Evolutionary conservation across 176 grass and related monocot genomes (phyloP).

Genomic region (Chrysopogon serrulatus): DNA sequence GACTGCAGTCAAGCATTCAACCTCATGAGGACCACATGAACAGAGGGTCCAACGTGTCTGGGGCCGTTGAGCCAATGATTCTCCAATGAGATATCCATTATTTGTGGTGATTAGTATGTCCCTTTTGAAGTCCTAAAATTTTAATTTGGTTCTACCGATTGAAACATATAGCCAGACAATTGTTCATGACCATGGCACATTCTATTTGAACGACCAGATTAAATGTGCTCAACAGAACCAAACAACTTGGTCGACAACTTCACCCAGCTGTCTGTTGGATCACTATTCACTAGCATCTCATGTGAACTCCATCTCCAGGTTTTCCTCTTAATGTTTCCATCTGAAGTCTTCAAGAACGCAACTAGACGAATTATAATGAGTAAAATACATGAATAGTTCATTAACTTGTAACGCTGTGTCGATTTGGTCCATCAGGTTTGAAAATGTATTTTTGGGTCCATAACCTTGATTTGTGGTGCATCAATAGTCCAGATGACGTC

Average conservation of each 20-base stretch:
- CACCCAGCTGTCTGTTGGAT: neutral
- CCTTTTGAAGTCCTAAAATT: neutral
- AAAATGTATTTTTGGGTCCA: too few relatives aligned
- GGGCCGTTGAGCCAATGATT: neutral
- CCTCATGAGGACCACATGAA: neutral
- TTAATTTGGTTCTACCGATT: neutral
- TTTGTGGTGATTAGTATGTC: neutral
- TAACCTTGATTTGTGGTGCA: too few relatives aligned
- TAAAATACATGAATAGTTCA: too few relatives aligned
- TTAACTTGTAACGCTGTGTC: too few relatives aligned
- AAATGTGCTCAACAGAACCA: neutral
- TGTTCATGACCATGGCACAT: neutral
- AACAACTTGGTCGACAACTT: constrained; percentile 7
- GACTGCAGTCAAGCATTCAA: neutral
- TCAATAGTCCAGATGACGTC: too few relatives aligned
- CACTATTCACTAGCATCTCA: neutral
- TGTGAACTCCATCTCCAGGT: constrained; percentile 2
- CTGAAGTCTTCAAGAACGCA: neutral
- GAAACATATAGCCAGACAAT: neutral
- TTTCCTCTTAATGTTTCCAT: neutral
- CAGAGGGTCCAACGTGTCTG: neutral
- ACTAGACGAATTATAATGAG: neutral
- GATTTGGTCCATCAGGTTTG: too few relatives aligned
- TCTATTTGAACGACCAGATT: neutral
- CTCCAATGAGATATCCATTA: neutral